Conservation (phyloP, 2,329 filamentous ascomycete species). For the Calonectria ilicicola region DNA sequence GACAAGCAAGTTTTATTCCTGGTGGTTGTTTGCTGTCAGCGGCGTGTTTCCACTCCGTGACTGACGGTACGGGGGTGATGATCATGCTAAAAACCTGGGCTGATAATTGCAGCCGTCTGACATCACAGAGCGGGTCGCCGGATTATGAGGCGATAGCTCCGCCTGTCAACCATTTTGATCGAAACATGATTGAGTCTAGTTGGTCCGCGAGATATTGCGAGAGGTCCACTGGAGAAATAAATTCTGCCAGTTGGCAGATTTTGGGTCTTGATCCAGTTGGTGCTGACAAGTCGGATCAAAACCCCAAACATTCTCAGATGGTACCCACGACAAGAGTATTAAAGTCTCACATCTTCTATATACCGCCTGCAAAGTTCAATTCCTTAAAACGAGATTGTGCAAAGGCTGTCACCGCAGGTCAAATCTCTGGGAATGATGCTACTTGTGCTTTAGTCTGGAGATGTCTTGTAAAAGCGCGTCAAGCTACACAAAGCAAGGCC, state of each 20-base stretch:
- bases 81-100: background rate
- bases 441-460: background rate
- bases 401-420: background rate
- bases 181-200: background rate
- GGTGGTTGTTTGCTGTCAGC: background rate
- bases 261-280: background rate
- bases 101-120: background rate
- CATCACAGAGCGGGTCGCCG: background rate
- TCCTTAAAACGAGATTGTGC: background rate
- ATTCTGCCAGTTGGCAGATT: background rate
- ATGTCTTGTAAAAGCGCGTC: background rate
- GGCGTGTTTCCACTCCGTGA: background rate
- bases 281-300: background rate
- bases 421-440: background rate
- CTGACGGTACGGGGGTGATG: background rate
- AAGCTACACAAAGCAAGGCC: background rate
- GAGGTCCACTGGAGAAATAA: background rate
- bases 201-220: background rate
- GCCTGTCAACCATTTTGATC: background rate
- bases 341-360: constrained; percentile 2
- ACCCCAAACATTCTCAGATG: no score
- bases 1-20: background rate
- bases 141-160: background rate
- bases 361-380: background rate
- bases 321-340: background rate